Evolutionary conservation across 331 rosid species (phyloP).

Genomic region (Acacia concinna): DNA sequence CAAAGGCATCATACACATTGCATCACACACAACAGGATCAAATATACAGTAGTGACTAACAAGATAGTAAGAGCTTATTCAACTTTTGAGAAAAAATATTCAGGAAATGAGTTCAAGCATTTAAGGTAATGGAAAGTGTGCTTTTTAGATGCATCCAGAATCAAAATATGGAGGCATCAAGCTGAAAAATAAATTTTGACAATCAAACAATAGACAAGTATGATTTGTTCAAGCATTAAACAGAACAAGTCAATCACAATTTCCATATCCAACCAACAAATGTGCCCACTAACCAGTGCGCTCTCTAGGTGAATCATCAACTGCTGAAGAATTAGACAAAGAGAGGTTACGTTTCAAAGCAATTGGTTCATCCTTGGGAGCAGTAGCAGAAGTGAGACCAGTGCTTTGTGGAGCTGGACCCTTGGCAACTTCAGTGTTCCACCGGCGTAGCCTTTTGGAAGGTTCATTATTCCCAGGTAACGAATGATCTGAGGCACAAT

Average conservation of each 20-base stretch:
- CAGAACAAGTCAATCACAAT: not conserved
- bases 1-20: not conserved
- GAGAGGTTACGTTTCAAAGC: slow-evolving; percentile 59
- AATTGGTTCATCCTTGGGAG: slow-evolving; percentile 59
- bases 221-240: slow-evolving; percentile 5
- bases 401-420: slow-evolving; percentile 59
- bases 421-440: slow-evolving; percentile 72
- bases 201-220: not conserved
- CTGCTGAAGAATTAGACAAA: slow-evolving; percentile 67
- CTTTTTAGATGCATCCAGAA: not conserved
- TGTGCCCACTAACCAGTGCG: slow-evolving; percentile 74
- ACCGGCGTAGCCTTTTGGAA: slow-evolving; percentile 84
- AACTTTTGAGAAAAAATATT: not conserved
- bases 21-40: not conserved
- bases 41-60: not conserved
- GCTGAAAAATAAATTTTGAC: slow-evolving; percentile 7
- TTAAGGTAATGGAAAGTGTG: not conserved
- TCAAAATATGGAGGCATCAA: not conserved
- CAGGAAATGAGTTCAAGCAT: not conserved
- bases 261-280: not conserved
- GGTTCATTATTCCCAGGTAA: slow-evolving; percentile 69
- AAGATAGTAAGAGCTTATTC: not conserved
- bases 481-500: slow-evolving; percentile 54
- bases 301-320: slow-evolving; percentile 73
- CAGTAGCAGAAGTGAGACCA: slow-evolving; percentile 36